These are phyloP conservation scores for Casuarina equisetifolia DNA, from an alignment of 306 rosid species.

Conservation along the genomic window DNA sequence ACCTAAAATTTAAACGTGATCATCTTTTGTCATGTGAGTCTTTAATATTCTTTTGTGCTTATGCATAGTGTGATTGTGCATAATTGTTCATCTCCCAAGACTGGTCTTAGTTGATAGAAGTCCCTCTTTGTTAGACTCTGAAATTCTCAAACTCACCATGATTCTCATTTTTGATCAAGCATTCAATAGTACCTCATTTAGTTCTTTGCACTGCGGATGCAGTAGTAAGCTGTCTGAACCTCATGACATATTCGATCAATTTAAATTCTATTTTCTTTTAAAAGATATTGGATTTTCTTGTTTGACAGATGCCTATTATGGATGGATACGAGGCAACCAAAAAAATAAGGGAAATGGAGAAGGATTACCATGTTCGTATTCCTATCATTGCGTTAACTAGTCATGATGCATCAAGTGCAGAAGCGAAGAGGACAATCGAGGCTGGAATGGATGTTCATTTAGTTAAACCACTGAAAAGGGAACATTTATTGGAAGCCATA, in stretches of 20 bases:
- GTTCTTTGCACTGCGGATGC: too few species aligned
- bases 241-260: background rate
- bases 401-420: slow-evolving; percentile 35
- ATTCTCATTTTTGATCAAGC: background rate
- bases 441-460: slow-evolving; percentile 70
- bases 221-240: too few species aligned
- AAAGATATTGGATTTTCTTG: background rate
- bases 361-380: slow-evolving; percentile 38
- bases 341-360: slow-evolving; percentile 56
- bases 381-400: slow-evolving; percentile 80
- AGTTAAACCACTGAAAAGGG: slow-evolving; percentile 45
- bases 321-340: slow-evolving; percentile 62
- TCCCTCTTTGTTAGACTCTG: too few species aligned
- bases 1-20: too few species aligned
- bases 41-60: too few species aligned
- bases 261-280: background rate
- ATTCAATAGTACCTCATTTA: background rate
- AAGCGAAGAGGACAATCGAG: slow-evolving; percentile 33
- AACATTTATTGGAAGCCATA: slow-evolving; percentile 48
- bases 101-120: too few species aligned
- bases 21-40: too few species aligned
- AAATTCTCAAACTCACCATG: too few species aligned
- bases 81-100: too few species aligned
- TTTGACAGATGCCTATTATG: slow-evolving; percentile 66
- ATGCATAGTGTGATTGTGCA: too few species aligned